Conservation (phyloP, 2,329 filamentous ascomycete species). For the Fusarium sp. region DNA sequence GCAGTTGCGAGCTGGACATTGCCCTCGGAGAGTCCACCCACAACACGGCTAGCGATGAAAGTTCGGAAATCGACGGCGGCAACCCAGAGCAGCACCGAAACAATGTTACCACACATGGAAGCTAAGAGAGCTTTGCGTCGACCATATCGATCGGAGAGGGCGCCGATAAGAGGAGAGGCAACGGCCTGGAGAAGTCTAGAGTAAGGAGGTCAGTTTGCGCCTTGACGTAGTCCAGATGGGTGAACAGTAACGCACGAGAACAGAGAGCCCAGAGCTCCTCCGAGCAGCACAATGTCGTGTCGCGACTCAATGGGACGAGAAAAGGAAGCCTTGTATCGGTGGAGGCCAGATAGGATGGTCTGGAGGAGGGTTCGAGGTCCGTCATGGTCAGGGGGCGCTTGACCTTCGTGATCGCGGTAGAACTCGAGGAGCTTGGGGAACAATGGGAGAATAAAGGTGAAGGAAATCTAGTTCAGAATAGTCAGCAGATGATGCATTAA, state of each 20-base stretch:
- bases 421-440: constrained; percentile 97
- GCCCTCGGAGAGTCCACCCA: constrained; percentile 94
- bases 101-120: constrained; percentile 93
- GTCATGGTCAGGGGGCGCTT: constrained; percentile 57
- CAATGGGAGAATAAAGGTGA: constrained; percentile 96
- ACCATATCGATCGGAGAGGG: constrained; percentile 88
- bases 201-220: constrained; percentile 12
- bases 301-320: constrained; percentile 92
- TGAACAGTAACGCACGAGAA: constrained; percentile 71
- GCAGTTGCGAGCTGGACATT: constrained; percentile 97
- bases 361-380: constrained; percentile 77
- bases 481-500: constrained; percentile 12
- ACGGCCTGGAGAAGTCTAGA: constrained; percentile 86
- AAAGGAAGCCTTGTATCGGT: constrained; percentile 95
- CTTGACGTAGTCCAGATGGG: not conserved
- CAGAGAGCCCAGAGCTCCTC: constrained; percentile 91
- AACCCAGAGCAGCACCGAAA: constrained; percentile 95
- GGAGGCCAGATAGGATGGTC: constrained; percentile 83
- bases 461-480: constrained; percentile 79
- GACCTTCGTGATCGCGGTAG: constrained; percentile 86
- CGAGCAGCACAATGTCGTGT: constrained; percentile 96
- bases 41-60: constrained; percentile 91
- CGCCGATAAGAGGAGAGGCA: constrained; percentile 91
- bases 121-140: constrained; percentile 87
- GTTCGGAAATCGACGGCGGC: constrained; percentile 93